Evolutionary conservation across 176 grass and related monocot genomes (phyloP).

Genomic region (Musa beccarii): DNA sequence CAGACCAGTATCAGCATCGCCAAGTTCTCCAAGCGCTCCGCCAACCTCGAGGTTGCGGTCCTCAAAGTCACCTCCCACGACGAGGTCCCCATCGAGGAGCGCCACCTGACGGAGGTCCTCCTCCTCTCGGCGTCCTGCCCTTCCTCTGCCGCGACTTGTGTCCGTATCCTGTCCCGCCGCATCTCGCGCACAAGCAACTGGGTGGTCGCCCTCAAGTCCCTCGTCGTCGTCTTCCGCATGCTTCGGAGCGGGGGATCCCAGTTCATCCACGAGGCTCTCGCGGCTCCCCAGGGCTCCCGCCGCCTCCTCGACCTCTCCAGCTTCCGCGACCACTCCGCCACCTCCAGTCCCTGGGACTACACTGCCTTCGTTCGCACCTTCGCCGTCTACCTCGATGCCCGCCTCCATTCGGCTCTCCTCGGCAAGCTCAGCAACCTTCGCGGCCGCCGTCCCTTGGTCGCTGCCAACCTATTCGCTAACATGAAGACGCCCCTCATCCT

Average conservation of each 20-base stretch:
- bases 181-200: constrained; percentile 29
- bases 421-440: constrained; percentile 26
- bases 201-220: constrained; percentile 40
- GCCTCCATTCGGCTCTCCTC: constrained; percentile 19
- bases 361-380: constrained; percentile 28
- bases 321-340: constrained; percentile 25
- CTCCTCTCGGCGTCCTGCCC: constrained; percentile 16
- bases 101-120: constrained; percentile 18
- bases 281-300: not conserved
- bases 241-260: constrained; percentile 22
- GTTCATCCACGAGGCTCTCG: constrained; percentile 25
- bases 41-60: constrained; percentile 33
- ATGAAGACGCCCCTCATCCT: constrained; percentile 17
- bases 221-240: constrained; percentile 20
- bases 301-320: constrained; percentile 32
- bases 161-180: constrained; percentile 29
- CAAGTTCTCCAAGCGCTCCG: constrained; percentile 23
- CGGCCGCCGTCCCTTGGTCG: not conserved
- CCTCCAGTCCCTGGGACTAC: constrained; percentile 28
- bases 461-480: constrained; percentile 5
- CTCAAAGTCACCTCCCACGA: constrained; percentile 42
- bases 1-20: constrained; percentile 29
- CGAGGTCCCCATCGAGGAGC: constrained; percentile 17
- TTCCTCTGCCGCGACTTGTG: constrained; percentile 12
- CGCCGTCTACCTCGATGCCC: constrained; percentile 32